Conservation (phyloP, 1,139 yeast genomes). For the Yamadazyma diospyri region DNA sequence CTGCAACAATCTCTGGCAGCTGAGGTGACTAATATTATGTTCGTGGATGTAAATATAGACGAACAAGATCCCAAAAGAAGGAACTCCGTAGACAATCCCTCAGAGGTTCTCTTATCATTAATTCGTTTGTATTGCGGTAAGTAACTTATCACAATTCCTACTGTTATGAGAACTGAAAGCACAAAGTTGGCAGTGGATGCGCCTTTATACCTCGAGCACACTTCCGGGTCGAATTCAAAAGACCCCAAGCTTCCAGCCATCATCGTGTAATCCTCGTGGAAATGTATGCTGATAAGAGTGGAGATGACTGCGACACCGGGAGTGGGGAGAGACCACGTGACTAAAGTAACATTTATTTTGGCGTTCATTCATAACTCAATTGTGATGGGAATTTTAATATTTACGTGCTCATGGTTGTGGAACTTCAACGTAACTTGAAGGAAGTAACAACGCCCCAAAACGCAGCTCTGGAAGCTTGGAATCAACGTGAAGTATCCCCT, state of each 20-base stretch:
- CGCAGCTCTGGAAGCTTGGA: conserved; percentile 58
- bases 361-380: conserved; percentile 19
- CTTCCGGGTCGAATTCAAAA: conserved; percentile 11
- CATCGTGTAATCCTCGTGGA: not conserved
- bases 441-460: conserved; percentile 51
- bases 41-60: conserved; percentile 66
- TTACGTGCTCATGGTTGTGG: conserved; percentile 27
- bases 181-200: conserved; percentile 46
- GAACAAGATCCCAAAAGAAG: conserved; percentile 71
- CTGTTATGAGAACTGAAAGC: conserved; percentile 51
- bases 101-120: conserved; percentile 57
- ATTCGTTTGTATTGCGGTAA: conserved; percentile 73
- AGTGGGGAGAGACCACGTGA: not conserved
- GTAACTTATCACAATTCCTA: conserved; percentile 73
- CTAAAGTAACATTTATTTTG: too few relatives aligned
- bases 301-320: not conserved
- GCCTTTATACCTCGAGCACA: conserved; percentile 42
- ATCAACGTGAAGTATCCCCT: conserved; percentile 39
- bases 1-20: conserved; percentile 54
- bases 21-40: conserved; percentile 59
- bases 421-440: conserved; percentile 30
- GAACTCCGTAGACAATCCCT: conserved; percentile 76
- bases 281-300: not conserved
- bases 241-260: not conserved
- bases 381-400: conserved; percentile 35